A percentile compares a stretch with the other conserved stretches of the same genome.
These are phyloP conservation scores for Rhizophagus clarus DNA, from an alignment of 192 early-diverging fungal species.

Conservation along the genomic window DNA sequence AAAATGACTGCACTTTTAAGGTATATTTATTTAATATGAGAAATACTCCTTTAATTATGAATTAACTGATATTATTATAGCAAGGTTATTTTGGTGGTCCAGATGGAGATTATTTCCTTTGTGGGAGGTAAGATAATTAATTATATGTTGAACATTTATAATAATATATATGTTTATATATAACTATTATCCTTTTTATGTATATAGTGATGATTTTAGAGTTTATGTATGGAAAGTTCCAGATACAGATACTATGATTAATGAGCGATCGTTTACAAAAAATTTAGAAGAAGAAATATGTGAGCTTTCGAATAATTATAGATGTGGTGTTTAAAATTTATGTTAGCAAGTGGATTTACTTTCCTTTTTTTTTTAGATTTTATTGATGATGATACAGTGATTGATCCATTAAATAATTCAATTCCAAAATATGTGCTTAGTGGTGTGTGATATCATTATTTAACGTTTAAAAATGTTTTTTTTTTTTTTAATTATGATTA, in stretches of 20 bases:
- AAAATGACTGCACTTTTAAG: background rate
- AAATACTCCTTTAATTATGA: background rate
- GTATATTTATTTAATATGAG: background rate
- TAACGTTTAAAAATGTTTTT: background rate
- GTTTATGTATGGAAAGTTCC: constrained; percentile 9
- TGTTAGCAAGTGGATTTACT: background rate
- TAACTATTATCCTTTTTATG: background rate
- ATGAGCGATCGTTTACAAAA: background rate
- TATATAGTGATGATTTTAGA: constrained; percentile 9
- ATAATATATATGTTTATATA: background rate
- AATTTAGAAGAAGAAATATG: background rate
- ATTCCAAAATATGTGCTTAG: background rate
- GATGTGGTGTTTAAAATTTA: background rate
- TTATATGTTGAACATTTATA: too few relatives aligned
- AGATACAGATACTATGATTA: background rate
- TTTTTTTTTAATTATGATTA: background rate
- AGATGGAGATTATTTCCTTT: background rate
- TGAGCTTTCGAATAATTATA: background rate
- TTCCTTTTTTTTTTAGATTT: background rate
- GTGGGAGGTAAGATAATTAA: background rate
- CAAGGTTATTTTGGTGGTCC: constrained; percentile 10
- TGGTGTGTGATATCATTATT: background rate
- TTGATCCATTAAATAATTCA: background rate
- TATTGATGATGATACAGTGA: background rate
- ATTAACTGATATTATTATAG: background rate